Conservation (phyloP, 2,329 filamentous ascomycete species). For the Paramyrothecium sp. region DNA sequence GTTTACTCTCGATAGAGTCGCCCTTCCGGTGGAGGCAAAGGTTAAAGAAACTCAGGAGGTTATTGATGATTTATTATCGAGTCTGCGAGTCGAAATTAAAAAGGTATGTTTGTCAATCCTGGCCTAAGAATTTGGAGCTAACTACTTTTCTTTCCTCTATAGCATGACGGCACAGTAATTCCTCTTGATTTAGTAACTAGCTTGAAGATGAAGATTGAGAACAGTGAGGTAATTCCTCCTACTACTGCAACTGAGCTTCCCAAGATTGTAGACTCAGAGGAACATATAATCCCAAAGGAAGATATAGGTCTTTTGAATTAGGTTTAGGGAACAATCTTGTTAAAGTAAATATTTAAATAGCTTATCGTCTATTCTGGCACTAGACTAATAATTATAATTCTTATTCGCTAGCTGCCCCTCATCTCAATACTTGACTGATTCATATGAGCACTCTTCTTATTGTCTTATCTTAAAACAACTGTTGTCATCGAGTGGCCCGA, state of each 20-base stretch:
- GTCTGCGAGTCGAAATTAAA: conserved; percentile 29
- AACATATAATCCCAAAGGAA: not conserved
- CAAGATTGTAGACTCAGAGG: conserved; percentile 8
- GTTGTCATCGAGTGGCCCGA: no score
- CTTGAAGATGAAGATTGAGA: not conserved
- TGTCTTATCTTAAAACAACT: no score
- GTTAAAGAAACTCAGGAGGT: conserved; percentile 34
- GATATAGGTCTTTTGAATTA: no score
- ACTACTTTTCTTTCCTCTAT: not conserved
- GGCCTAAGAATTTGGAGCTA: not conserved
- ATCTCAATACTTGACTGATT: no score
- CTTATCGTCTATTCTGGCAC: no score
- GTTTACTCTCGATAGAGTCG: conserved; percentile 33
- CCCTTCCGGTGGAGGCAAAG: conserved; percentile 65
- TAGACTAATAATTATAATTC: no score
- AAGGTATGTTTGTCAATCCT: conserved; percentile 21
- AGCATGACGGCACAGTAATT: conserved; percentile 1
- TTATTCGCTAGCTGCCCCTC: no score
- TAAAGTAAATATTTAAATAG: no score
- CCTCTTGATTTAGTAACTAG: not conserved
- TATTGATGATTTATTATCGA: conserved; percentile 19
- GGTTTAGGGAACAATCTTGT: no score
- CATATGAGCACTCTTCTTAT: no score
- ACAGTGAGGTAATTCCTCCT: not conserved
- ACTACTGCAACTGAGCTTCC: not conserved